Percentiles rank a stretch among this genome's conserved stretches.
Conservation (phyloP, 78 protist species). For the Salpingoeca rosetta region DNA sequence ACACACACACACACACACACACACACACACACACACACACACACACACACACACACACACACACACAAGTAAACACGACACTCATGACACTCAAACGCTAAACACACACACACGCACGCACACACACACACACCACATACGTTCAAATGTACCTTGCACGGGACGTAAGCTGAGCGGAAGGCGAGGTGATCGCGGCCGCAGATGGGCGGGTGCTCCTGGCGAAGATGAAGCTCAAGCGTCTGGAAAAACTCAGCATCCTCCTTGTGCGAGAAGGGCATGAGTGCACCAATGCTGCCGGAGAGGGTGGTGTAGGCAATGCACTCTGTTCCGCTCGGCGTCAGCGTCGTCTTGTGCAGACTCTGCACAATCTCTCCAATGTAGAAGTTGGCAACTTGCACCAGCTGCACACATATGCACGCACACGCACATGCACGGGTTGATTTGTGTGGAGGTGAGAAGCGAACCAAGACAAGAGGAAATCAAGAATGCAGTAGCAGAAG, state of each 20-base stretch:
- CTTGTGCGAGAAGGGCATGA: constrained; percentile 55
- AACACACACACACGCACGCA: background rate
- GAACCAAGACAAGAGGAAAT: no score
- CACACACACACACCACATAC: background rate
- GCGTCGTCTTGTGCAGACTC: constrained; percentile 36
- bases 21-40: background rate
- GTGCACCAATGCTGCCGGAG: constrained; percentile 36
- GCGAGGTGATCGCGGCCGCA: constrained; percentile 81
- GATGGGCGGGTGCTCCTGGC: constrained; percentile 59
- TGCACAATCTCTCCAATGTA: constrained; percentile 78
- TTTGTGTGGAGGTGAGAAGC: no score
- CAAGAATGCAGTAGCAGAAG: background rate
- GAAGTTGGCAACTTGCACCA: constrained; percentile 25
- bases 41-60: background rate
- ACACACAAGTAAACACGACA: background rate
- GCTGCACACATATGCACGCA: no score
- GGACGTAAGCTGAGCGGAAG: constrained; percentile 78
- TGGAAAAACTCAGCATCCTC: constrained; percentile 78
- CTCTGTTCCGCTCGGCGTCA: constrained; percentile 58
- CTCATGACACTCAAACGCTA: background rate
- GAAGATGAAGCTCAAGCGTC: constrained; percentile 79
- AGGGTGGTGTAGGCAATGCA: constrained; percentile 51
- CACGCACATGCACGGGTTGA: no score
- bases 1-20: background rate
- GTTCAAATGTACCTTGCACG: constrained; percentile 62